phyloP scores from a whole-genome alignment of 2,329 filamentous ascomycete genomes.

The Clarireedia sp. region DNA sequence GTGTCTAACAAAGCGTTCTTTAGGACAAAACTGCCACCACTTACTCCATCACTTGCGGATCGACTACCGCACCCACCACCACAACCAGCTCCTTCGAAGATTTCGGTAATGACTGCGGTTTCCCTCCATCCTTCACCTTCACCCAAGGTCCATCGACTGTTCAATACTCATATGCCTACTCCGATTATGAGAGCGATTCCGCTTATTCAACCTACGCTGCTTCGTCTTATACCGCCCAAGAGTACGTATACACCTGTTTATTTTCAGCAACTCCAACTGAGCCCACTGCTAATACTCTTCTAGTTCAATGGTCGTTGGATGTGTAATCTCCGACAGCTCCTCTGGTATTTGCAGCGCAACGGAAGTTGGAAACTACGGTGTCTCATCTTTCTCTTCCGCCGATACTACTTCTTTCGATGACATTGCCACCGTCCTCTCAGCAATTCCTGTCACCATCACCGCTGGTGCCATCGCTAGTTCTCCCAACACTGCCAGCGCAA shows the following conservation, averaged over 20 bases:
- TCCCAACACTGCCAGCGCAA: neutral
- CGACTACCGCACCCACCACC: conserved; percentile 14
- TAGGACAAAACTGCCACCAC: conserved; percentile 14
- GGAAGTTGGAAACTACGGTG: neutral
- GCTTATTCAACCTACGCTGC: neutral
- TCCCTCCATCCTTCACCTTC: conserved; percentile 19
- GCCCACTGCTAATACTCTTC: neutral
- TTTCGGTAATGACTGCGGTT: conserved; percentile 8
- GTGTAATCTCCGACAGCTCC: conserved; percentile 12
- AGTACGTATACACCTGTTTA: neutral
- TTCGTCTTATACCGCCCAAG: neutral
- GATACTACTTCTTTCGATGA: conserved; percentile 5
- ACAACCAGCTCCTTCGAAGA: conserved; percentile 13
- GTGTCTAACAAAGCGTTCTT: neutral
- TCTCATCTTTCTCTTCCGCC: neutral
- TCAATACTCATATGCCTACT: conserved; percentile 10
- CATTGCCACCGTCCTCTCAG: neutral
- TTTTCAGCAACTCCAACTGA: neutral
- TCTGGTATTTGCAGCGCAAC: conserved; percentile 12
- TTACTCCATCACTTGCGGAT: conserved; percentile 5
- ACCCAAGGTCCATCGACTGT: conserved; percentile 23
- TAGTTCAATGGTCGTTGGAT: conserved; percentile 12
- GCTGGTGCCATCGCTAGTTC: conserved; percentile 10
- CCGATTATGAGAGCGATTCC: neutral
- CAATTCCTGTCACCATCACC: conserved; percentile 17